Percentiles rank a stretch among this genome's conserved stretches.
Evolutionary conservation across 371 early-diverging fungal genomes (phyloP).

Genomic region (Mortierella polycephala): DNA sequence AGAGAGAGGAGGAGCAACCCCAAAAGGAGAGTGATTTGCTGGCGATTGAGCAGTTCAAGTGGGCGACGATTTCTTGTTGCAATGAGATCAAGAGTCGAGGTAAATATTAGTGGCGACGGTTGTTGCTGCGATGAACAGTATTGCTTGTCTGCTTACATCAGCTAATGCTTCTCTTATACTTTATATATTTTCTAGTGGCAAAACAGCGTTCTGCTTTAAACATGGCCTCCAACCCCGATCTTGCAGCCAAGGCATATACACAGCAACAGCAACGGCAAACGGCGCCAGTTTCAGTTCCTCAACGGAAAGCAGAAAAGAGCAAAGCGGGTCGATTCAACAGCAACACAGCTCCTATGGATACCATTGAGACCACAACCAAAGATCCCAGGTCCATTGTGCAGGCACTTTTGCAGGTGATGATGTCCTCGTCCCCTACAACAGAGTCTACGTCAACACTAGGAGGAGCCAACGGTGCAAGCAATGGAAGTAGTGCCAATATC

Average conservation of each 20-base stretch:
- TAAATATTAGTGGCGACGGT: conserved; percentile 2
- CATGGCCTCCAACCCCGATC: background rate
- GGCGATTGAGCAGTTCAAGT: conserved; percentile 47
- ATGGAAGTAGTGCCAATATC: background rate
- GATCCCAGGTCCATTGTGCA: conserved; percentile 9
- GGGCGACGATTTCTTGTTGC: conserved; percentile 32
- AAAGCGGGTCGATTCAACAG: conserved; percentile 1
- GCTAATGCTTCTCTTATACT: background rate
- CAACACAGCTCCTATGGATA: background rate
- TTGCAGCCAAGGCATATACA: background rate
- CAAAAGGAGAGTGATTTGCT: background rate
- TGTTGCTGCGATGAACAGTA: background rate
- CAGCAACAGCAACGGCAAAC: background rate
- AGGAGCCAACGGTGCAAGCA: background rate
- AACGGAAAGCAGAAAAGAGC: conserved; percentile 7
- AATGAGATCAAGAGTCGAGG: conserved; percentile 44
- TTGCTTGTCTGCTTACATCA: background rate
- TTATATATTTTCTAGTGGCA: background rate
- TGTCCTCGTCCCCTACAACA: background rate
- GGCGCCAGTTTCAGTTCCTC: background rate
- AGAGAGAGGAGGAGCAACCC: background rate
- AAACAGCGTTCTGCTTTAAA: conserved; percentile 1
- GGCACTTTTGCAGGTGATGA: conserved; percentile 22
- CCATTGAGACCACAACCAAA: conserved; percentile 4
- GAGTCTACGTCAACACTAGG: background rate